phyloP scores from a whole-genome alignment of 495 filamentous ascomycete genomes.

The Clavariopsis aquatica region DNA sequence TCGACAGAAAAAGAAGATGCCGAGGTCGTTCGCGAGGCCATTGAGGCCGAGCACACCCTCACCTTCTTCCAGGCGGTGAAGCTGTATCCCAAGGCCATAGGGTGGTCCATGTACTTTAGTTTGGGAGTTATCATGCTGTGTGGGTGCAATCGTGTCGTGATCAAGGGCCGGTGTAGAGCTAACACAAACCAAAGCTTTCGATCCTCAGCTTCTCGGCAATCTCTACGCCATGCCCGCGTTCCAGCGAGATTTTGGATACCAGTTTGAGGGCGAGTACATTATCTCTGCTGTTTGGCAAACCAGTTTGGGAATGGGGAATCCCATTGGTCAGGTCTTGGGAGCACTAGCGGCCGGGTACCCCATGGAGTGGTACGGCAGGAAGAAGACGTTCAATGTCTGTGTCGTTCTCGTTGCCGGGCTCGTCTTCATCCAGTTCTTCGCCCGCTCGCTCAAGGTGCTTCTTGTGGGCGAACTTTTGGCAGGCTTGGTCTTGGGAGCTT shows the following conservation, averaged over 20 bases:
- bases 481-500: constrained; percentile 43
- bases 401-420: constrained; percentile 47
- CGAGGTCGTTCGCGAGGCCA: constrained; percentile 29
- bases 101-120: constrained; percentile 37
- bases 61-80: constrained; percentile 24
- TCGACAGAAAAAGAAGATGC: constrained; percentile 21
- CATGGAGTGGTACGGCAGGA: constrained; percentile 46
- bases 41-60: constrained; percentile 30
- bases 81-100: constrained; percentile 34
- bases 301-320: constrained; percentile 42
- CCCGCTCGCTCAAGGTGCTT: constrained; percentile 42
- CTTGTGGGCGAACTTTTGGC: constrained; percentile 46
- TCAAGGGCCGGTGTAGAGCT: background rate
- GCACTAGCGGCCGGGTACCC: constrained; percentile 42
- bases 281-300: constrained; percentile 44
- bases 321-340: constrained; percentile 45
- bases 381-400: constrained; percentile 43
- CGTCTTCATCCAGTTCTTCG: constrained; percentile 58
- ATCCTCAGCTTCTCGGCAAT: constrained; percentile 39
- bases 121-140: constrained; percentile 38
- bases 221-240: constrained; percentile 45
- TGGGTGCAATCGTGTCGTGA: background rate
- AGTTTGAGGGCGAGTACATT: constrained; percentile 39
- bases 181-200: constrained; percentile 23
- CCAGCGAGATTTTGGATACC: constrained; percentile 44